phyloP scores from a whole-genome alignment of 2,329 filamentous ascomycete genomes.

The Diaporthe citri region DNA sequence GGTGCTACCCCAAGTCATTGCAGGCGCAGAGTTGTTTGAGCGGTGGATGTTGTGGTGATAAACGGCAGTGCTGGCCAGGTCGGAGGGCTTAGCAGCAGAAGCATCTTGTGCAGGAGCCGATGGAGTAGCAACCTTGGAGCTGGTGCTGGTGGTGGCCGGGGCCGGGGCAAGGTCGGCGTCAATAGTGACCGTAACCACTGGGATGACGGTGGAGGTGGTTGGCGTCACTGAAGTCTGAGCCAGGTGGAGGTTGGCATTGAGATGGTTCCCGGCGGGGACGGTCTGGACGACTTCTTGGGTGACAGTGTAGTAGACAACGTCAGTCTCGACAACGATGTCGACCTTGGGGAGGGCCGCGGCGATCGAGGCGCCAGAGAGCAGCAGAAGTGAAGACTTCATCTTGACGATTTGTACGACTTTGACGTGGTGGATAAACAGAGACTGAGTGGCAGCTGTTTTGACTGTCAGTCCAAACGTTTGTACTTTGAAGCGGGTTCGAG shows the following conservation, averaged over 20 bases:
- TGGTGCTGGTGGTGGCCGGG: constrained; percentile 37
- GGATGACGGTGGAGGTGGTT: constrained; percentile 41
- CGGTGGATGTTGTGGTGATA: constrained; percentile 90
- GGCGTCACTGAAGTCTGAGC: constrained; percentile 21
- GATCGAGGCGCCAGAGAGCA: constrained; percentile 59
- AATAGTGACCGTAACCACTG: constrained; percentile 26
- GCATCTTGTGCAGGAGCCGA: constrained; percentile 34
- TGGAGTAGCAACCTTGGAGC: constrained; percentile 25
- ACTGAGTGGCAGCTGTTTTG: constrained; percentile 21
- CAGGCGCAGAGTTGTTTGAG: constrained; percentile 79
- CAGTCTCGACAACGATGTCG: constrained; percentile 56
- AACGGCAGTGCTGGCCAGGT: constrained; percentile 59
- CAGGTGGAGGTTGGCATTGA: constrained; percentile 23
- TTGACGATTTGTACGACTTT: constrained; percentile 45
- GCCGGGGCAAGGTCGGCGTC: constrained; percentile 20
- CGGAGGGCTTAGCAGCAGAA: constrained; percentile 43
- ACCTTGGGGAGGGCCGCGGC: constrained; percentile 58
- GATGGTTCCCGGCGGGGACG: constrained; percentile 10
- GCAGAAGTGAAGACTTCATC: constrained; percentile 66
- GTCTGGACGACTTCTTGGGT: constrained; percentile 48
- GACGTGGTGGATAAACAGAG: constrained; percentile 32
- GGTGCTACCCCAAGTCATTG: constrained; percentile 73
- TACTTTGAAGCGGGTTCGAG: not conserved
- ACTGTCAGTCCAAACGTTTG: constrained; percentile 27
- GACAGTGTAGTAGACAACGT: constrained; percentile 60